phyloP scores from a whole-genome alignment of 495 filamentous ascomycete genomes.

The Bombardia bombarda region DNA sequence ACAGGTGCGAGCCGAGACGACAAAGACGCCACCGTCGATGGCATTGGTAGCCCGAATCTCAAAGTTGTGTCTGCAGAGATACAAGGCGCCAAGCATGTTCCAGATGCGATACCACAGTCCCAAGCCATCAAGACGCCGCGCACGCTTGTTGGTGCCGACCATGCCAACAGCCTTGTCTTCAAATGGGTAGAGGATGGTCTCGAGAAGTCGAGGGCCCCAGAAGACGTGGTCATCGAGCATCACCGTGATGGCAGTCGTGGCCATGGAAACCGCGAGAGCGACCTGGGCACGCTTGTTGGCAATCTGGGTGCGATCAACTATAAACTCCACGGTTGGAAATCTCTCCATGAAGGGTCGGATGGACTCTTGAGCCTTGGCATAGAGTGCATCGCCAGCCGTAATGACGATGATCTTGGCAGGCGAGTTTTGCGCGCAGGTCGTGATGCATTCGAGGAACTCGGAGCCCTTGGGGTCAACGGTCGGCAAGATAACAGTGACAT shows the following conservation, averaged over 20 bases:
- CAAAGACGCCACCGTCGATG: conserved; percentile 49
- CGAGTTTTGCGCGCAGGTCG: conserved; percentile 19
- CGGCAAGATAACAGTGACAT: conserved; percentile 50
- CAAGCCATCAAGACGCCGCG: conserved; percentile 24
- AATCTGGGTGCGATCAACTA: conserved; percentile 11
- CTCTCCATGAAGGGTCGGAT: conserved; percentile 3
- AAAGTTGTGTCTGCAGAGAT: conserved; percentile 52
- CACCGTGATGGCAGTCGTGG: conserved; percentile 38
- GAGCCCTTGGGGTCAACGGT: conserved; percentile 34
- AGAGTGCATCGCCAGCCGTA: conserved; percentile 21
- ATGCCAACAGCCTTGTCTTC: conserved; percentile 42
- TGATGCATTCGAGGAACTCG: conserved; percentile 27
- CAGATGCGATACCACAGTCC: conserved; percentile 28
- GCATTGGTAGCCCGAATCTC: conserved; percentile 45
- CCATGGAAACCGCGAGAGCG: conserved; percentile 30
- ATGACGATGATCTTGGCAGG: conserved; percentile 31
- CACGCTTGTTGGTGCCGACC: conserved; percentile 46
- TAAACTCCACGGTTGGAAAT: conserved; percentile 13
- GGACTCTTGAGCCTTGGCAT: conserved; percentile 1
- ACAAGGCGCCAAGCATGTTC: conserved; percentile 45
- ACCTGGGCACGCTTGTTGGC: conserved; percentile 45
- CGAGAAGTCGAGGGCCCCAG: conserved; percentile 39
- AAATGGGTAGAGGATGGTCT: conserved; percentile 41
- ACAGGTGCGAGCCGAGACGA: conserved; percentile 46
- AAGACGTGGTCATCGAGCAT: conserved; percentile 49